Evolutionary conservation across 352 stramenopile species (phyloP).

Genomic region (Globisporangium carolinianum): DNA sequence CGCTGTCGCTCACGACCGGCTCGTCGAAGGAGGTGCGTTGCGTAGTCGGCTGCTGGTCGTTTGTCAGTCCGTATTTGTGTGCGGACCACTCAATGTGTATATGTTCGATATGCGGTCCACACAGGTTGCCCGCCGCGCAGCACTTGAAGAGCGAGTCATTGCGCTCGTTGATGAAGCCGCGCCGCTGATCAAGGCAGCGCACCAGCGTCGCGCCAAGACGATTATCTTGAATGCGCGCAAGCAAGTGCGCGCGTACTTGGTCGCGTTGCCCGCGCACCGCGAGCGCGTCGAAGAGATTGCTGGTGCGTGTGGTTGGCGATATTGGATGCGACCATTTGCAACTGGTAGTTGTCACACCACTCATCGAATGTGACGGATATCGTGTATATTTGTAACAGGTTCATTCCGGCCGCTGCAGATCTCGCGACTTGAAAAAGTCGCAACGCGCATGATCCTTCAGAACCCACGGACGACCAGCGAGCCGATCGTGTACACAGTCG

Average conservation of each 20-base stretch:
- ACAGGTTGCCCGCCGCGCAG: conserved; percentile 10
- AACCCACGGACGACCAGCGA: conserved; percentile 18
- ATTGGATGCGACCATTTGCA: neutral
- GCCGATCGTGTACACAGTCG: conserved; percentile 31
- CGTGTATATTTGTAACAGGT: neutral
- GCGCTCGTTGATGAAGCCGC: conserved; percentile 33
- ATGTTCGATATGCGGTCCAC: no score
- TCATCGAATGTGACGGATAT: neutral
- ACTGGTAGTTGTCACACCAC: no score
- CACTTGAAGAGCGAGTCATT: conserved; percentile 25
- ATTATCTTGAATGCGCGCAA: conserved; percentile 31
- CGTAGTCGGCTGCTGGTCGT: no score
- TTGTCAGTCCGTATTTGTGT: no score
- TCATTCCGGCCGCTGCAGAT: conserved; percentile 20
- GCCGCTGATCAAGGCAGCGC: conserved; percentile 27
- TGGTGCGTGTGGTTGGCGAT: neutral
- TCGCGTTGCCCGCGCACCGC: conserved; percentile 20
- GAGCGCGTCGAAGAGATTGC: conserved; percentile 16
- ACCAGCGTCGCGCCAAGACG: conserved; percentile 19
- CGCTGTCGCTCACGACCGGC: conserved; percentile 19
- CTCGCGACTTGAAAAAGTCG: conserved; percentile 39
- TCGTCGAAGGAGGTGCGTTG: conserved; percentile 12
- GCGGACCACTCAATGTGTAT: no score
- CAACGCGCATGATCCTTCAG: conserved; percentile 31
- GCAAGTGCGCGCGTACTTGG: conserved; percentile 35